Evolutionary conservation across 495 filamentous ascomycete genomes (phyloP), one percentile per base, ranked within the genome.

Genomic region (Aspergillus baeticus): DNA sequence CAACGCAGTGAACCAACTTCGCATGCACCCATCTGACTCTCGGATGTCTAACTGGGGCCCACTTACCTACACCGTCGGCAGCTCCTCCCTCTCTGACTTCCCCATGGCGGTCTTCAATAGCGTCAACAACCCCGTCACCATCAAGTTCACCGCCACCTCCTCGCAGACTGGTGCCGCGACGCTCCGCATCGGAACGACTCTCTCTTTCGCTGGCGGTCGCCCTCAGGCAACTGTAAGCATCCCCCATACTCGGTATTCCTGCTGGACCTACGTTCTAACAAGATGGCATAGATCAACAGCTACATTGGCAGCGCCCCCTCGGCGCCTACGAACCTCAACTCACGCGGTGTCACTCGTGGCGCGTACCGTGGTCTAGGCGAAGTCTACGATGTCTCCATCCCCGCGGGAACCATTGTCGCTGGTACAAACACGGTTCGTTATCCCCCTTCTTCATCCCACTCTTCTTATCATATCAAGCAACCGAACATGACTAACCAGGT

Each of bases 41-140:
- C 78, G 85, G 51, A 87, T 87, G 84, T 65, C 69, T 17, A 64
- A 69, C 55, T 88, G 84, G 85, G 70, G 70, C 1, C 77, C 84
- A 0, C 50, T 73, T 6, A 86, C 84, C 2, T 86, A 84, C 65
- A 85, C 81, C 6, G 76, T 84, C 17, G 85, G 84, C 17, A 73
- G 71, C 18, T 80, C 77, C 5, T 54, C 67, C 6, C 62, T 81
- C 3, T 62, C 63, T 2, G 74, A 79, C 37, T 85, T 87, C 67
- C 85, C 85, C 10, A 87, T 88, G 85, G 85, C 84, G 0, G 59
- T 85, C 34, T 84, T 87, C 73, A 82, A 86, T 66, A 67, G 61
- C 50, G 77, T 83, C 15, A 87, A 87, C 66, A 79, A 77, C 49
- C 83, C 84, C 0, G 72, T 85, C 14, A 87, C 79, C 0, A 87